Evolutionary conservation across 73 alveolate genomes (phyloP).

Genomic region (Tetrahymena thermophila): DNA sequence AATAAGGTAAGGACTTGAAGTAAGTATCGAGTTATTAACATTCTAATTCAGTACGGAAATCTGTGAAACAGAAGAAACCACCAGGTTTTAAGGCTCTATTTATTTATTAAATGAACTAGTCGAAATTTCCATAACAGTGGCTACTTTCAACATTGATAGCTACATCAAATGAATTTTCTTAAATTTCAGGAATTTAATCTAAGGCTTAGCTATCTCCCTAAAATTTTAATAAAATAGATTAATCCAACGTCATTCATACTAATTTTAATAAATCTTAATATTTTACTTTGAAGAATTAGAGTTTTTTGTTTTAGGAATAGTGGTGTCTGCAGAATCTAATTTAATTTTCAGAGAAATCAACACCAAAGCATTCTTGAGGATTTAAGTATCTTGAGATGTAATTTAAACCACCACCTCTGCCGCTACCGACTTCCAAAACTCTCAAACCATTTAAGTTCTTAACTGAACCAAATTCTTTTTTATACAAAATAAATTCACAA

Average conservation of each 20-base stretch:
- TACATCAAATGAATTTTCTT: conserved; percentile 44
- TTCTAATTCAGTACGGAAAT: conserved; percentile 53
- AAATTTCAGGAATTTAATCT: conserved; percentile 26
- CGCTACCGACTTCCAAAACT: conserved; percentile 79
- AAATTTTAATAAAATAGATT: background rate
- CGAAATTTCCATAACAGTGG: conserved; percentile 76
- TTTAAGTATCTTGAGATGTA: conserved; percentile 50
- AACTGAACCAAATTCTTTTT: conserved; percentile 9
- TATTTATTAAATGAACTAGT: conserved; percentile 47
- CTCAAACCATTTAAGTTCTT: conserved; percentile 50
- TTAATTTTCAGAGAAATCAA: conserved; percentile 60
- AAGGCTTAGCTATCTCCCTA: conserved; percentile 65
- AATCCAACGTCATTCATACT: background rate
- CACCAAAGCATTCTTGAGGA: conserved; percentile 60
- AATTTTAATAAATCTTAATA: background rate
- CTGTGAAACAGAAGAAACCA: conserved; percentile 67
- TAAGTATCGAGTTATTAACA: conserved; percentile 27
- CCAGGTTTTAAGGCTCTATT: conserved; percentile 45
- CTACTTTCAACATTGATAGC: conserved; percentile 69
- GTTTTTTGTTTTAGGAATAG: conserved; percentile 6
- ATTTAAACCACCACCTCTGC: conserved; percentile 86
- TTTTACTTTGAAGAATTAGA: conserved; percentile 32
- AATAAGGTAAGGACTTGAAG: conserved; percentile 21
- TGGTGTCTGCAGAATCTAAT: conserved; percentile 48
- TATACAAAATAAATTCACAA: background rate